Percentiles rank a stretch among this genome's conserved stretches.
phyloP scores from a whole-genome alignment of 1,284 basidiomycete species.

The Phlebopus sp. region DNA sequence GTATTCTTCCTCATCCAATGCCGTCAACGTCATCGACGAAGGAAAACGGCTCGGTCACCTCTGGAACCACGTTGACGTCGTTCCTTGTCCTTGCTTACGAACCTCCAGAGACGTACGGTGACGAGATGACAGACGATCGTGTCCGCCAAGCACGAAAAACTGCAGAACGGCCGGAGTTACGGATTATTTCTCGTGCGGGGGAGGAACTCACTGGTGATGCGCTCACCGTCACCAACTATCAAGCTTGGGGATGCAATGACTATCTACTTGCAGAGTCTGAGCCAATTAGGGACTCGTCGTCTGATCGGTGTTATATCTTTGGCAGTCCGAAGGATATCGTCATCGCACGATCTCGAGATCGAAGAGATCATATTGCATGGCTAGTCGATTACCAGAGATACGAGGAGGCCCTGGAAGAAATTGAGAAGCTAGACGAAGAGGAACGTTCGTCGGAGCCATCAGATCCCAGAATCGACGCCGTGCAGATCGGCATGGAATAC shows the following conservation, averaged over 20 bases:
- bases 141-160: slow-evolving; percentile 74
- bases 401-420: slow-evolving; percentile 83
- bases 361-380: slow-evolving; percentile 91
- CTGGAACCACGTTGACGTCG: slow-evolving; percentile 49
- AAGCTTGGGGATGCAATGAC: slow-evolving; percentile 90
- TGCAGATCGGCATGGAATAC: slow-evolving; percentile 81
- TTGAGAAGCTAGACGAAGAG: slow-evolving; percentile 58
- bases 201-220: slow-evolving; percentile 91
- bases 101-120: slow-evolving; percentile 60
- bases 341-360: slow-evolving; percentile 82
- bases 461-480: slow-evolving; percentile 53
- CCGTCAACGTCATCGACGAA: slow-evolving; percentile 25
- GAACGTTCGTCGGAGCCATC: slow-evolving; percentile 19
- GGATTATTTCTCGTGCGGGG: slow-evolving; percentile 85
- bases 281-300: slow-evolving; percentile 28
- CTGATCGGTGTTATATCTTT: slow-evolving; percentile 68
- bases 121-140: slow-evolving; percentile 73
- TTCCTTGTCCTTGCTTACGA: slow-evolving; percentile 86
- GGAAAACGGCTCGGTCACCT: slow-evolving; percentile 19
- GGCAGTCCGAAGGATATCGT: slow-evolving; percentile 86
- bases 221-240: slow-evolving; percentile 75
- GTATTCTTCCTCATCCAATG: slow-evolving; percentile 77
- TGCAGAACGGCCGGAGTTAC: slow-evolving; percentile 88
- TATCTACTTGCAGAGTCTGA: slow-evolving; percentile 66
- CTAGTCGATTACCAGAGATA: slow-evolving; percentile 84